Base-by-base conservation (phyloP, 1,284 basidiomycete genomes). In the Apiotrichum sp. region DNA sequence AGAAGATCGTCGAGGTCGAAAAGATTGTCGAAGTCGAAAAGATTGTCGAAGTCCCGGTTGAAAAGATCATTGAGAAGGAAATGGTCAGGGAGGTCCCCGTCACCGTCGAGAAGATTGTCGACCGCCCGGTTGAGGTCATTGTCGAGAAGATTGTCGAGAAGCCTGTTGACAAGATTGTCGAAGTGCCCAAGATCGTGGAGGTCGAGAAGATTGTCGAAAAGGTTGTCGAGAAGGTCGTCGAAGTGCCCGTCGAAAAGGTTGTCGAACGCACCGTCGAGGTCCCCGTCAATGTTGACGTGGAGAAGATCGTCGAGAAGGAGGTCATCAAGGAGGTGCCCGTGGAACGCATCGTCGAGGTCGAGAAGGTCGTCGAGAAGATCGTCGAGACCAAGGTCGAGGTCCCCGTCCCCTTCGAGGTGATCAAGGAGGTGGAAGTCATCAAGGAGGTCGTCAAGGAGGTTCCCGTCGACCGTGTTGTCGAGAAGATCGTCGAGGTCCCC, bases 171-270 rank as follows among this genome's bases (percentile, higher is more conserved):
- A 38, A 38, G 36, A 38, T 38, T 38, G 13, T 38, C 36, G 36
- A 38, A 13, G 36, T 38, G 36, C 36, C 36, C 36, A 38, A 38
- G 36, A 38, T 61, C 36, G 65, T 67, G 40, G 63, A 66, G 36
- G 71, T 78, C 42, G 69, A 70, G 13, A 57, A 54, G 52, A 57
- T 60, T 34, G 65, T 69, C 9, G 61, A 66, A 38, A 58, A 60
- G 38, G 59, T 58, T n/a, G 64, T 78, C 76, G 64, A 74, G 56
- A 67, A 73, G 14, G 31, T 63, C 35, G 66, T 66, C 59, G 59
- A 69, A n/a, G 72, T 74, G 13, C 69, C 70, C 42, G 68, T 74
- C 36, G 70, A 78, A 56, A 78, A 53, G 74, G 77, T 62, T 31
- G 80, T 78, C 33, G 72, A 76, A 52, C 65, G 62, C 42, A 62